A percentile compares a stretch with the other conserved stretches of the same genome.
These are phyloP conservation scores for Rubroshorea leprosula DNA, from an alignment of 345 rosid genomes.

Conservation along the genomic window DNA sequence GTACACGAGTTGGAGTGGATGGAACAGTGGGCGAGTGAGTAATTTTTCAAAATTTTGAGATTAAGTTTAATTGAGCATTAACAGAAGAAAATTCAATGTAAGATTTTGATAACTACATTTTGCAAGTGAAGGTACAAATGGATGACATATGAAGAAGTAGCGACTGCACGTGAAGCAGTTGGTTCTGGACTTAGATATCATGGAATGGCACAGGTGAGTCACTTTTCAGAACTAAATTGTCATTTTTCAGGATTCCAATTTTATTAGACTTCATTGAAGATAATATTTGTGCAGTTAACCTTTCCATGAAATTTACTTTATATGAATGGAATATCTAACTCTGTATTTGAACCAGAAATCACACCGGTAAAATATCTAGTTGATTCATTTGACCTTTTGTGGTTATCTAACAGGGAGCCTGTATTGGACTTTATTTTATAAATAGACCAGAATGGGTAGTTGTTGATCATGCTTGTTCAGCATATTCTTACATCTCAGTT, in stretches of 20 bases:
- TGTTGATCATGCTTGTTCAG: constrained; percentile 92
- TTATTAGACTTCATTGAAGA: background rate
- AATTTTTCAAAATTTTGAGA: background rate
- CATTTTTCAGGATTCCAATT: background rate
- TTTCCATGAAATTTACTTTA: background rate
- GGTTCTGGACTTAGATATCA: constrained; percentile 73
- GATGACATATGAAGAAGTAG: constrained; percentile 88
- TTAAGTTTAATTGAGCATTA: background rate
- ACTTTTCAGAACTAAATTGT: constrained; percentile 9
- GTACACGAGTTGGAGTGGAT: constrained; percentile 38
- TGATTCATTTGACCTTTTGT: constrained; percentile 17
- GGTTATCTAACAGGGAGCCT: constrained; percentile 55
- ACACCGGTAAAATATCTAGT: background rate
- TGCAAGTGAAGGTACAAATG: constrained; percentile 58
- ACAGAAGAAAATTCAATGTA: background rate
- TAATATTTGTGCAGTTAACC: background rate
- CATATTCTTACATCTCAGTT: constrained; percentile 83
- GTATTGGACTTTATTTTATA: constrained; percentile 65
- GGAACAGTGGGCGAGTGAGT: constrained; percentile 87
- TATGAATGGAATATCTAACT: background rate
- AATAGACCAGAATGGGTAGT: constrained; percentile 91
- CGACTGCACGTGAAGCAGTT: constrained; percentile 62
- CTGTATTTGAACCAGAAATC: background rate
- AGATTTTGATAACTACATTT: constrained; percentile 7
- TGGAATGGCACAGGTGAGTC: constrained; percentile 54